Conservation (phyloP, 208 protist genomes). For the Acanthamoeba rhysodes region DNA sequence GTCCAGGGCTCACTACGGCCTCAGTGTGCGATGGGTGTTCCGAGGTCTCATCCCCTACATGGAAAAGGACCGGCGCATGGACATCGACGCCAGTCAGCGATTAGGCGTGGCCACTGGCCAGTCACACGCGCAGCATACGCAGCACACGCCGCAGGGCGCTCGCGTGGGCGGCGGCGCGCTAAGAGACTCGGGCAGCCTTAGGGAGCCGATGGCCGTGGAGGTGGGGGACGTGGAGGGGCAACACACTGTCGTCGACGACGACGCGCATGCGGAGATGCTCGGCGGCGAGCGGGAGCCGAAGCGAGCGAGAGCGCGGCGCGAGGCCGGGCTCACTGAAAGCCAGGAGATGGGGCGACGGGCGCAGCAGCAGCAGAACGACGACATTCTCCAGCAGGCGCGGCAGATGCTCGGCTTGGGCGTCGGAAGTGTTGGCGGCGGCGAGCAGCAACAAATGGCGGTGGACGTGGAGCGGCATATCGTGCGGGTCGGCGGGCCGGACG, state of each 20-base stretch:
- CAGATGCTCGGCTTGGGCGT: not conserved
- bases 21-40: not conserved
- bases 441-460: not conserved
- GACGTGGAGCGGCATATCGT: conserved; percentile 2
- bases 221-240: not conserved
- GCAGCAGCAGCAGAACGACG: not conserved
- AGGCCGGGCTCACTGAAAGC: not conserved
- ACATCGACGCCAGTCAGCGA: not conserved
- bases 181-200: not conserved
- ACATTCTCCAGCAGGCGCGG: not conserved
- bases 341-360: not conserved
- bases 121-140: not conserved
- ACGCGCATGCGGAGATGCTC: not conserved
- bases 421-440: not conserved
- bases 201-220: not conserved
- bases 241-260: not conserved
- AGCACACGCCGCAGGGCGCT: not conserved
- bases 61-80: not conserved
- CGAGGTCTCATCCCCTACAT: not conserved
- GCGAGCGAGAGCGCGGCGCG: not conserved
- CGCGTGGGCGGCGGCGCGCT: not conserved
- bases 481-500: not conserved
- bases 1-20: not conserved
- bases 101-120: not conserved
- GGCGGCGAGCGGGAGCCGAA: not conserved